Base-by-base conservation (phyloP, 768 basidiomycete genomes). In the Rhodotorula toruloides region DNA sequence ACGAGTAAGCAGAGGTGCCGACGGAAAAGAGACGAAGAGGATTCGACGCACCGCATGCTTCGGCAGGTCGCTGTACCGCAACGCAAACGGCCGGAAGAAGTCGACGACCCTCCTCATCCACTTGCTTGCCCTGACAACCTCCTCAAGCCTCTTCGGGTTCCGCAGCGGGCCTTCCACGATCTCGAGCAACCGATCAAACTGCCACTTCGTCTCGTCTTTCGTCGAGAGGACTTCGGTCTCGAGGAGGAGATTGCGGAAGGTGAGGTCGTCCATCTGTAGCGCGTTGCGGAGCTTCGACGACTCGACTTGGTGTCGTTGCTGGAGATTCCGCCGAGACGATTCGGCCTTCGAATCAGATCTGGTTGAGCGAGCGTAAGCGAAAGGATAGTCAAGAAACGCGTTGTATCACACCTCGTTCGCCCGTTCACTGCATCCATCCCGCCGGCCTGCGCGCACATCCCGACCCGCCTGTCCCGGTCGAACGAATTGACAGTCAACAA, bases 191-290 rank as follows among this genome's bases (percentile, higher is more conserved):
- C 86, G 83, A 17, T 97, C 92, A 75, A 88, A 91, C 72, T 88
- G 89, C 96, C 96, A 99, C 73, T 89, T 91, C 10, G 84, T 83
- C 67, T 89, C 85, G 71, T 97, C 93, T 75, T 90, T 92, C 16
- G 86, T 87, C 29, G 63, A 54, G 36, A 71, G 53, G 37, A 91
- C 91, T 78, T 91, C 89, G 4, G 91, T 90, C 73, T 96, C 91
- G 29, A 92, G 81, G 55, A 99, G 80, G 46, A 82, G 83, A 8
- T 86, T 81, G 74, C 93, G 90, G 78, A 98, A 99, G 8, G 87
- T 84, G 76, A 83, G 87, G 77, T 98, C 96, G 76, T 99, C 96
- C 85, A 98, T 90, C 78, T 91, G 89, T 83, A 96, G 85, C 65
- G 87, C 88, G 75, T 88, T 83, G 76, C 91, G 90, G 59, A 96